Evolutionary conservation across 805 yeast species (phyloP).

Genomic region (Suhomyces kilbournensis): DNA sequence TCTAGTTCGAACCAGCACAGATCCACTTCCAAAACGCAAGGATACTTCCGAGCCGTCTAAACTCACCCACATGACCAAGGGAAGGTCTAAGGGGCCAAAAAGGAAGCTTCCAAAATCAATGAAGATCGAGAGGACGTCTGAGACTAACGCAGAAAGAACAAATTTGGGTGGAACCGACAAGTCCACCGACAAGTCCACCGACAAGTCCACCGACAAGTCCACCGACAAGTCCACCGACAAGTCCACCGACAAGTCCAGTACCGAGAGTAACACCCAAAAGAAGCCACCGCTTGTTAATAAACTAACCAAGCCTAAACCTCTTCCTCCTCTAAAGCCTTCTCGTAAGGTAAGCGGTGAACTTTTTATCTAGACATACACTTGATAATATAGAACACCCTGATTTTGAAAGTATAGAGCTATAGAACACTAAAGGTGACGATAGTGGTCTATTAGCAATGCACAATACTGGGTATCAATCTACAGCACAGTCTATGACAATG

Average conservation of each 20-base stretch:
- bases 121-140: neutral
- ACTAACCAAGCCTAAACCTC: constrained; percentile 18
- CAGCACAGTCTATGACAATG: too few species aligned
- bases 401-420: too few species aligned
- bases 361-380: constrained; percentile 21
- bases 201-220: too few species aligned
- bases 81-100: constrained; percentile 51
- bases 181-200: too few species aligned
- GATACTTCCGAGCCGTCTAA: constrained; percentile 13
- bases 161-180: too few species aligned
- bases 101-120: constrained; percentile 41
- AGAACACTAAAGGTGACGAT: too few species aligned
- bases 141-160: too few species aligned
- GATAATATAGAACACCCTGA: too few species aligned
- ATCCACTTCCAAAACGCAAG: constrained; percentile 11
- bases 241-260: too few species aligned
- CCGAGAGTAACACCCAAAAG: neutral
- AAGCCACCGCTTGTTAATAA: constrained; percentile 25
- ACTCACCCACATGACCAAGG: constrained; percentile 45
- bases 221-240: too few species aligned
- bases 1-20: constrained; percentile 9
- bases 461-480: too few species aligned
- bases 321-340: constrained; percentile 22
- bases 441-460: too few species aligned
- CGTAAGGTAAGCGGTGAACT: constrained; percentile 31